Conservation (phyloP, 495 filamentous ascomycete species). For the Staphylotrichum tortipilum region DNA sequence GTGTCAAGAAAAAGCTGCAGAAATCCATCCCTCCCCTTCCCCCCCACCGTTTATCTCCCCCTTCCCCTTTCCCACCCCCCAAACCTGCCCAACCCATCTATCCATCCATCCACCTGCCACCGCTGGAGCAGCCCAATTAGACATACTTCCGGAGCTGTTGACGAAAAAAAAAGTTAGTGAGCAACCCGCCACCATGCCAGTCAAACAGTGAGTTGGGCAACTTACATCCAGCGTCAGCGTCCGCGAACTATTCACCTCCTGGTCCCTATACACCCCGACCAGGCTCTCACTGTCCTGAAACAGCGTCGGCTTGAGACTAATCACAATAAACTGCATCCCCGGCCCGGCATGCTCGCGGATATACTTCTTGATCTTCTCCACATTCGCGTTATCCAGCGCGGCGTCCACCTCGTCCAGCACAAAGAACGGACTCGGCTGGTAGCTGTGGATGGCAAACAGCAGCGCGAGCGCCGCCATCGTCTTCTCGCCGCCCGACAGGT, state of each 20-base stretch:
- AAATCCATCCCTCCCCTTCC: too few relatives aligned
- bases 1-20: not conserved
- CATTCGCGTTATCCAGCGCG: slow-evolving; percentile 92
- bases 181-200: not conserved
- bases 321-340: slow-evolving; percentile 99
- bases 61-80: not conserved
- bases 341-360: slow-evolving; percentile 89
- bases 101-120: not conserved
- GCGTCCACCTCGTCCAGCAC: slow-evolving; percentile 98
- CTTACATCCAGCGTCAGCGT: slow-evolving; percentile 92
- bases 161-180: not conserved
- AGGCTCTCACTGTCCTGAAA: slow-evolving; percentile 92
- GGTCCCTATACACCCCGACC: slow-evolving; percentile 91
- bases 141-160: slow-evolving; percentile 33
- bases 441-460: slow-evolving; percentile 91
- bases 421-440: slow-evolving; percentile 92
- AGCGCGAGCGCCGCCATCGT: slow-evolving; percentile 96
- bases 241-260: slow-evolving; percentile 80
- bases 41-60: too few relatives aligned
- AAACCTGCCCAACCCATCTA: not conserved
- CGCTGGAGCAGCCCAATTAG: not conserved
- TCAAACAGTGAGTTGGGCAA: slow-evolving; percentile 1
- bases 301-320: slow-evolving; percentile 83
- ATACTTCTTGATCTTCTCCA: slow-evolving; percentile 89
- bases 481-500: slow-evolving; percentile 94